phyloP scores from a whole-genome alignment of 2,329 filamentous ascomycete genomes.

The Sodiomyces alkalinus region DNA sequence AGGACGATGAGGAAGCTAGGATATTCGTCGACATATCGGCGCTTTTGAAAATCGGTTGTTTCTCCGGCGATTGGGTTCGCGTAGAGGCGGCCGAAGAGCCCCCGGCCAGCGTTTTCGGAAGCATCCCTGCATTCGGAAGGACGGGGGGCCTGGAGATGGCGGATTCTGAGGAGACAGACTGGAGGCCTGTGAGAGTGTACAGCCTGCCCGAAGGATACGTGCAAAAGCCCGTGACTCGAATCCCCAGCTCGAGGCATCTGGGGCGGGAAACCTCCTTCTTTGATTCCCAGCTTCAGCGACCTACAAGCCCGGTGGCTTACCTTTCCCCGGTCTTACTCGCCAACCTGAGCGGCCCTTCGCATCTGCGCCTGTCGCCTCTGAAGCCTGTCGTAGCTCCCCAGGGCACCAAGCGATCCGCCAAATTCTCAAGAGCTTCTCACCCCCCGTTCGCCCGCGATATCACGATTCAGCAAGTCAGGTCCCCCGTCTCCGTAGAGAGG shows the following conservation, averaged over 20 bases:
- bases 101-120: slow-evolving; percentile 48
- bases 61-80: slow-evolving; percentile 93
- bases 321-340: slow-evolving; percentile 75
- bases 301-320: slow-evolving; percentile 47
- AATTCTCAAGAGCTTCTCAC: slow-evolving; percentile 37
- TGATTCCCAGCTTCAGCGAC: slow-evolving; percentile 50
- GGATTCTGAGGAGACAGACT: slow-evolving; percentile 46
- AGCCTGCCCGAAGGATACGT: slow-evolving; percentile 68
- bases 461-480: slow-evolving; percentile 75
- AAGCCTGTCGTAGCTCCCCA: slow-evolving; percentile 34
- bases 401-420: slow-evolving; percentile 36
- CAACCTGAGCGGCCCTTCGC: slow-evolving; percentile 66
- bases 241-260: slow-evolving; percentile 37
- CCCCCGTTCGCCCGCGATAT: slow-evolving; percentile 58
- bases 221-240: slow-evolving; percentile 43
- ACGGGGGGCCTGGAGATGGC: slow-evolving; percentile 26
- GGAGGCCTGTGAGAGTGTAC: slow-evolving; percentile 79
- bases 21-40: slow-evolving; percentile 83
- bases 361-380: slow-evolving; percentile 63
- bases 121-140: slow-evolving; percentile 53
- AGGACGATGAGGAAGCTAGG: slow-evolving; percentile 78
- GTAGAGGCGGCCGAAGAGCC: slow-evolving; percentile 67
- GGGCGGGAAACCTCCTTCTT: slow-evolving; percentile 45
- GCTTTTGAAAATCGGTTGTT: slow-evolving; percentile 81
- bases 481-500: slow-evolving; percentile 74